phyloP scores from a whole-genome alignment of 495 filamentous ascomycete genomes.

The Hypoxylon subgilvum region DNA sequence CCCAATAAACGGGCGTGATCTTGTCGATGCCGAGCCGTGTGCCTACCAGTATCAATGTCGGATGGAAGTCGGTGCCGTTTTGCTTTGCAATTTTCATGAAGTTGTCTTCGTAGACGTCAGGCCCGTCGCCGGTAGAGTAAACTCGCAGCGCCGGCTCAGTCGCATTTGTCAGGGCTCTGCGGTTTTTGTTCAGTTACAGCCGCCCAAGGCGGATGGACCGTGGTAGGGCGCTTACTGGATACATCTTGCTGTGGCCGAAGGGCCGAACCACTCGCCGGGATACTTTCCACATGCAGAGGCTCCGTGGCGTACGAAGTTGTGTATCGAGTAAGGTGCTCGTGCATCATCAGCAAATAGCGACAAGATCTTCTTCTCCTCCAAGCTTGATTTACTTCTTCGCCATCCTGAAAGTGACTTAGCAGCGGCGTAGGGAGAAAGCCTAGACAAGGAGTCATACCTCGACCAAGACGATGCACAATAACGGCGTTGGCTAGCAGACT shows the following conservation, averaged over 20 bases:
- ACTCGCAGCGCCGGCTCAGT: conserved; percentile 69
- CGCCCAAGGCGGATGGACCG: not conserved
- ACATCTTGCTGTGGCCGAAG: conserved; percentile 94
- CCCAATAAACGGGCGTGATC: conserved; percentile 90
- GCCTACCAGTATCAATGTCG: conserved; percentile 87
- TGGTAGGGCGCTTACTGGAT: conserved; percentile 72
- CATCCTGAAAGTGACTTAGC: conserved; percentile 66
- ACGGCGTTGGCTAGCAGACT: conserved; percentile 89
- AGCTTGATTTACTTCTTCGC: conserved; percentile 65
- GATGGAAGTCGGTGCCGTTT: conserved; percentile 68
- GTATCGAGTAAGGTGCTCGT: conserved; percentile 89
- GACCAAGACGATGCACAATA: conserved; percentile 70
- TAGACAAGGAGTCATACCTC: conserved; percentile 63
- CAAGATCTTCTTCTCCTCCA: conserved; percentile 75
- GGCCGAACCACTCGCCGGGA: conserved; percentile 98
- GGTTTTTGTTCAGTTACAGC: not conserved
- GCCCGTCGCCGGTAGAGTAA: conserved; percentile 86
- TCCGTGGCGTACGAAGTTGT: conserved; percentile 89
- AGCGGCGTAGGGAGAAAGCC: conserved; percentile 8
- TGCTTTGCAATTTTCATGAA: conserved; percentile 76
- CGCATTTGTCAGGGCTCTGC: conserved; percentile 72
- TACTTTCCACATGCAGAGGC: conserved; percentile 89
- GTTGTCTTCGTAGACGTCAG: conserved; percentile 89
- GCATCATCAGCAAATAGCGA: conserved; percentile 88
- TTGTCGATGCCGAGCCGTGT: conserved; percentile 91